phyloP scores from a whole-genome alignment of 768 basidiomycete species.

The Boletus pseudo-olivaceus region DNA sequence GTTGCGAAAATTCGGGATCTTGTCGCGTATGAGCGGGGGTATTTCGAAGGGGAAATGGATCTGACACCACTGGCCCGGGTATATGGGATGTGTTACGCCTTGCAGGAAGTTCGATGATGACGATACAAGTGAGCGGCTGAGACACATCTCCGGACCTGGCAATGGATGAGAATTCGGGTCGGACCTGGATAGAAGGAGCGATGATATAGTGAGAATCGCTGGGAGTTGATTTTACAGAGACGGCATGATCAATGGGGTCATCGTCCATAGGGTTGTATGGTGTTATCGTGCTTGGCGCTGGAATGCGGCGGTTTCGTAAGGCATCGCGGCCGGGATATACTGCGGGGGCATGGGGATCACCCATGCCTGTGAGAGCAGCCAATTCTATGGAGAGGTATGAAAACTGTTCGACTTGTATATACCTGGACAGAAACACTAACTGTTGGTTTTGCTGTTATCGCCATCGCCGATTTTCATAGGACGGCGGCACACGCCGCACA shows the following conservation, averaged over 20 bases:
- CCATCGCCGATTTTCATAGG: constrained; percentile 96
- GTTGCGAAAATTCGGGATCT: constrained; percentile 22
- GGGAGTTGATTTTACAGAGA: constrained; percentile 46
- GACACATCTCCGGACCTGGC: constrained; percentile 64
- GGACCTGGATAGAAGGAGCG: constrained; percentile 89
- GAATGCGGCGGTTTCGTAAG: constrained; percentile 33
- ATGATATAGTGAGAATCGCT: constrained; percentile 69
- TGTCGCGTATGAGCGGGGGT: constrained; percentile 17
- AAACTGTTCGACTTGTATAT: neutral
- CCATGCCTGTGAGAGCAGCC: constrained; percentile 90
- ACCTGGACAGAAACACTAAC: constrained; percentile 44
- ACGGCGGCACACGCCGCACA: constrained; percentile 94
- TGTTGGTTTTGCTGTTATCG: constrained; percentile 80
- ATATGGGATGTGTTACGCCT: constrained; percentile 53
- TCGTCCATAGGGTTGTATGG: constrained; percentile 75
- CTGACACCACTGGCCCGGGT: constrained; percentile 52
- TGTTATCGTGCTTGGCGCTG: constrained; percentile 19
- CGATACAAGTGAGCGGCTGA: constrained; percentile 90
- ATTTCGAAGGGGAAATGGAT: constrained; percentile 40
- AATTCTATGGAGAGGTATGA: constrained; percentile 59
- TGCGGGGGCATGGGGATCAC: constrained; percentile 49
- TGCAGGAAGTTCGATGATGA: constrained; percentile 87
- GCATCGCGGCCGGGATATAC: constrained; percentile 69
- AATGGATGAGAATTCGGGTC: constrained; percentile 85
- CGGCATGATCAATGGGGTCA: constrained; percentile 70